Evolutionary conservation across 2,329 filamentous ascomycete species (phyloP).

Genomic region (Aspergillus aculeatinus): DNA sequence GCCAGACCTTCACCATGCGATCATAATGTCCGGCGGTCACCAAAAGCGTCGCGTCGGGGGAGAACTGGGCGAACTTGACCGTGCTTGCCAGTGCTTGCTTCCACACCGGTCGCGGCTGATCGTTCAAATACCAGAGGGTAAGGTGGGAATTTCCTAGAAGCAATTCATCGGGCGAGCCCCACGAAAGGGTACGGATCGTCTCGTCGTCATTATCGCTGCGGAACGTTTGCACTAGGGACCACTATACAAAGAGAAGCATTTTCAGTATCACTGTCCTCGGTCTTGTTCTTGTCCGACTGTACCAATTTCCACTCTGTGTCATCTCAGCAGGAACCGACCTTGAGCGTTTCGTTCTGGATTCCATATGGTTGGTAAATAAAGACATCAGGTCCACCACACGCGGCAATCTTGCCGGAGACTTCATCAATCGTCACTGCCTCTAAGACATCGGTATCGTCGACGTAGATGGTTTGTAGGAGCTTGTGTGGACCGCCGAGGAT

Average conservation of each 20-base stretch:
- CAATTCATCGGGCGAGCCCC: slow-evolving; percentile 83
- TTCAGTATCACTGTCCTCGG: slow-evolving; percentile 7
- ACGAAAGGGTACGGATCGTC: slow-evolving; percentile 66
- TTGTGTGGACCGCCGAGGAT: slow-evolving; percentile 73
- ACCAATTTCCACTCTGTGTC: neutral
- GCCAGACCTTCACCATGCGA: slow-evolving; percentile 87
- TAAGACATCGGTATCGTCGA: slow-evolving; percentile 68
- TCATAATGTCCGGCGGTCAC: slow-evolving; percentile 78
- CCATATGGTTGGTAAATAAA: slow-evolving; percentile 78
- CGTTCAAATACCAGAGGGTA: slow-evolving; percentile 64
- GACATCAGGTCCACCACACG: slow-evolving; percentile 64
- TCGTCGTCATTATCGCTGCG: slow-evolving; percentile 46
- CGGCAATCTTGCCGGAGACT: slow-evolving; percentile 78
- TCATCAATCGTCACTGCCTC: slow-evolving; percentile 81
- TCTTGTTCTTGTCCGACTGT: slow-evolving; percentile 4
- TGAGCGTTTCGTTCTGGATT: slow-evolving; percentile 67
- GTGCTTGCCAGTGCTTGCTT: slow-evolving; percentile 69
- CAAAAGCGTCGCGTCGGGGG: slow-evolving; percentile 83
- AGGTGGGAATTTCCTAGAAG: slow-evolving; percentile 71
- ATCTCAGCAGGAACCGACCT: slow-evolving; percentile 53
- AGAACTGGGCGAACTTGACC: slow-evolving; percentile 72
- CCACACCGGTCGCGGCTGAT: slow-evolving; percentile 61
- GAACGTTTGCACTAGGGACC: slow-evolving; percentile 58
- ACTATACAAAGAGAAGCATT: slow-evolving; percentile 41
- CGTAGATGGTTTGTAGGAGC: slow-evolving; percentile 86